Base-by-base conservation (phyloP, 2,329 filamentous ascomycete genomes). In the Pseudocercospora cruenta region DNA sequence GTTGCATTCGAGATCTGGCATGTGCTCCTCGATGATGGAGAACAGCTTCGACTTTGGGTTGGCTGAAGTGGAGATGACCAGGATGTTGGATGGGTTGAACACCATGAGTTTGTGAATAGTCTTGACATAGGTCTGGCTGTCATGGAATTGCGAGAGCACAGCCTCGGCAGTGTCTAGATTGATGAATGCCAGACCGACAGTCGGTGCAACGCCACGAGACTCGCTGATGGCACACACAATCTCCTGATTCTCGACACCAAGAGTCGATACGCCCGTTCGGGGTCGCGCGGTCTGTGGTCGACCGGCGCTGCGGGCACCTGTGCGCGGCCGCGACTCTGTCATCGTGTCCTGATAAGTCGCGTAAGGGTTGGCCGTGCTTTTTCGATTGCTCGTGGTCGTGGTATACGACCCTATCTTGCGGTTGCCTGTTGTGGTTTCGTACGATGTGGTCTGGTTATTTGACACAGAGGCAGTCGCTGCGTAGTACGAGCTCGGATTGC, bases 151-250 rank as follows among this genome's bases (percentile, higher is more conserved):
- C 75, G 92, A 96, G 45, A 98, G 84, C 28, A 93, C 88, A 16
- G 88, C 91, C 79, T 97, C 93, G 45, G 91, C 91, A 2, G 92
- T 94, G 49, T 92, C 90, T 2, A 96, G 83, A 74, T 98, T 96
- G 75, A 97, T 84, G 74, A 97, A 94, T 2, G 93, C 92, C 47
- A 73, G 64, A 0, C 94, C 94, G 1, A 98, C 90, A 0, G 89
- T 91, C 0, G 93, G 93, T 22, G 91, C 90, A 4, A 97, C 87
- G 4, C 93, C 93, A n/a, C 94, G 90, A 51, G 92, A 93, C 77
- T 97, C 93, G 72, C 88, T 92, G 58, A 97, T 80, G 3, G 94
- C 94, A 78, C 94, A 98, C n/a, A 97, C 83, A 62, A 97, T 88
- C 67, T 91, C 88, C 72, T 94, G 90, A 24, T 82, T 81, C 68